Evolutionary conservation across 495 filamentous ascomycete genomes (phyloP).

Genomic region (Tetracladium setigerum): DNA sequence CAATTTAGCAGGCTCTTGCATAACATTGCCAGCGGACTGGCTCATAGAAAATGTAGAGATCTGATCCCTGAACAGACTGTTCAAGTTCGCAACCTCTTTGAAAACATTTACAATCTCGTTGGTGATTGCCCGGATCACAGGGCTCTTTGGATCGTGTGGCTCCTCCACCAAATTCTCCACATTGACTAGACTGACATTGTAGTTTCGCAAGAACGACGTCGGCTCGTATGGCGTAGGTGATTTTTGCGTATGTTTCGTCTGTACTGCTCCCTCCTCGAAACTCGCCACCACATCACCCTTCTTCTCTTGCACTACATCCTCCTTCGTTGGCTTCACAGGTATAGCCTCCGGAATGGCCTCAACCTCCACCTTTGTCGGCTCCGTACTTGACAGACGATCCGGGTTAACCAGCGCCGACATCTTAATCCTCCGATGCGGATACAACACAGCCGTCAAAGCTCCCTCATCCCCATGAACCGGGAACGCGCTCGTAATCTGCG

Average conservation of each 20-base stretch:
- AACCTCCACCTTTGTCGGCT: slow-evolving; percentile 32
- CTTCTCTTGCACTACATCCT: slow-evolving; percentile 50
- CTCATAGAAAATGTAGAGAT: slow-evolving; percentile 95
- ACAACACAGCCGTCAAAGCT: slow-evolving; percentile 83
- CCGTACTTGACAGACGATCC: slow-evolving; percentile 21
- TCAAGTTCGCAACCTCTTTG: slow-evolving; percentile 90
- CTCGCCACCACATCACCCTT: slow-evolving; percentile 93
- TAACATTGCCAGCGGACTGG: slow-evolving; percentile 88
- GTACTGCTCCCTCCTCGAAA: slow-evolving; percentile 75
- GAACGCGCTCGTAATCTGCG: slow-evolving; percentile 93
- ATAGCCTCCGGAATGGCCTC: slow-evolving; percentile 28
- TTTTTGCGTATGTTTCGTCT: slow-evolving; percentile 33
- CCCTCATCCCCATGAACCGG: slow-evolving; percentile 72
- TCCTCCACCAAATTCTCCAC: slow-evolving; percentile 89
- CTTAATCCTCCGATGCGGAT: slow-evolving; percentile 92
- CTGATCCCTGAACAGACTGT: slow-evolving; percentile 94
- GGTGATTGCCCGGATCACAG: slow-evolving; percentile 79
- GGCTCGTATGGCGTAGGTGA: slow-evolving; percentile 65
- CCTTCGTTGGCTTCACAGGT: slow-evolving; percentile 18
- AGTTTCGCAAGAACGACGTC: slow-evolving; percentile 84
- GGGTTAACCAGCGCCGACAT: slow-evolving; percentile 74
- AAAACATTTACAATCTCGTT: slow-evolving; percentile 98
- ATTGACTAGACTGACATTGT: slow-evolving; percentile 85
- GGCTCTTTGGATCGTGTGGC: slow-evolving; percentile 79
- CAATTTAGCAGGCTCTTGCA: slow-evolving; percentile 86